Evolutionary conservation across 257 asterid species (phyloP).

Genomic region (Solanum neorickii): DNA sequence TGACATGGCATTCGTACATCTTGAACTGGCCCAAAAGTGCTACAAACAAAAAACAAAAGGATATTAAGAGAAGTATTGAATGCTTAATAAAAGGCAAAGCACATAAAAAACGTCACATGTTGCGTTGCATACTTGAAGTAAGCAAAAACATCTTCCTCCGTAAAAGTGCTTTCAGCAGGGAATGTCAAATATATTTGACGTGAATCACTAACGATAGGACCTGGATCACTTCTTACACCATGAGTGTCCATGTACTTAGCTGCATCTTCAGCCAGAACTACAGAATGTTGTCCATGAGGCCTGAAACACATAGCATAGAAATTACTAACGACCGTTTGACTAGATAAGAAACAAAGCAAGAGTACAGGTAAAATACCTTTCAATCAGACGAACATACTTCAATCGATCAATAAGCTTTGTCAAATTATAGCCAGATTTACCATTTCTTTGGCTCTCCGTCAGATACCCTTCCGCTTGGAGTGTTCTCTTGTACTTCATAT

Average conservation of each 20-base stretch:
- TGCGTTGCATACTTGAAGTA: conserved; percentile 45
- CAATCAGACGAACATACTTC: conserved; percentile 57
- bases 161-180: conserved; percentile 75
- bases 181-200: conserved; percentile 80
- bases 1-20: conserved; percentile 93
- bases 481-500: conserved; percentile 47
- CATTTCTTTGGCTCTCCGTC: conserved; percentile 90
- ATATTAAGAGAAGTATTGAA: neutral
- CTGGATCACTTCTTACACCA: conserved; percentile 63
- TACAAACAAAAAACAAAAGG: conserved; percentile 8
- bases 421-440: conserved; percentile 75
- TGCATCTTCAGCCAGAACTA: conserved; percentile 69
- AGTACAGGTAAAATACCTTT: conserved; percentile 32
- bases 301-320: conserved; percentile 17
- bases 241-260: conserved; percentile 36
- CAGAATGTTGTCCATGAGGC: conserved; percentile 92
- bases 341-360: neutral
- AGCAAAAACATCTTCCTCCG: conserved; percentile 65
- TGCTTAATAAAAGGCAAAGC: neutral
- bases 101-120: neutral
- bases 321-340: neutral
- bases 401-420: conserved; percentile 76
- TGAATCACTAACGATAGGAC: conserved; percentile 57
- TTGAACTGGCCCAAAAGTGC: conserved; percentile 76
- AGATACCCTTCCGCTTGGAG: conserved; percentile 83